Conservation (phyloP, 805 yeast species). For the Ogataea populi-albae region DNA sequence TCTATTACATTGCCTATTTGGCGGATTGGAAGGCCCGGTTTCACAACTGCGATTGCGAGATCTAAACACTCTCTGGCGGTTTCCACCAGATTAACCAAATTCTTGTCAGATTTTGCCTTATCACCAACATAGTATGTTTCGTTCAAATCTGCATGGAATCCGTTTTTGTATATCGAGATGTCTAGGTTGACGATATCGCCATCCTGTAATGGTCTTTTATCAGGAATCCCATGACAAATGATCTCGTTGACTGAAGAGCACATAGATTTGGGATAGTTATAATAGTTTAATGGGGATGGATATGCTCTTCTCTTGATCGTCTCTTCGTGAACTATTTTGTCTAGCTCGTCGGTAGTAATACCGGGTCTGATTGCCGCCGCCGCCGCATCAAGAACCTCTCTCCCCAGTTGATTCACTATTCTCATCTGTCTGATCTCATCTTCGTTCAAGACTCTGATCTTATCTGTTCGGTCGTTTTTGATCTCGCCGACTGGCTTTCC, state of each 20-base stretch:
- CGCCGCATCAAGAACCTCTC: slow-evolving; percentile 88
- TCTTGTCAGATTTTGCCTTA: slow-evolving; percentile 74
- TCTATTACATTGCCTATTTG: slow-evolving; percentile 86
- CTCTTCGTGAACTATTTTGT: slow-evolving; percentile 80
- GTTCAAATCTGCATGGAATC: slow-evolving; percentile 91
- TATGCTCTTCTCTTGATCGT: slow-evolving; percentile 85
- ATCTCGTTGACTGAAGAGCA: slow-evolving; percentile 95
- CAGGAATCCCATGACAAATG: slow-evolving; percentile 97
- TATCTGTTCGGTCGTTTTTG: slow-evolving; percentile 61
- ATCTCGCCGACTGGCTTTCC: slow-evolving; percentile 83
- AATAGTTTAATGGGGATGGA: slow-evolving; percentile 94
- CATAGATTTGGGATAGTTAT: slow-evolving; percentile 85
- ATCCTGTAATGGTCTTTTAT: slow-evolving; percentile 77
- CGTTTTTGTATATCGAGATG: slow-evolving; percentile 79
- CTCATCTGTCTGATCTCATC: slow-evolving; percentile 74
- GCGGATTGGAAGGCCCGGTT: slow-evolving; percentile 90
- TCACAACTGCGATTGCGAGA: slow-evolving; percentile 76
- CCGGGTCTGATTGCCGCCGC: slow-evolving; percentile 86
- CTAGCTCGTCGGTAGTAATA: slow-evolving; percentile 89
- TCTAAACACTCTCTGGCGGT: slow-evolving; percentile 86
- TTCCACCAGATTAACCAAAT: slow-evolving; percentile 85
- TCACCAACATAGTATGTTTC: slow-evolving; percentile 97
- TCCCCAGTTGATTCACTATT: slow-evolving; percentile 67
- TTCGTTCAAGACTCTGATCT: slow-evolving; percentile 60
- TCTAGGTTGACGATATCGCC: slow-evolving; percentile 95